A percentile compares a stretch with the other conserved stretches of the same genome.
These are phyloP conservation scores for Hypoxylon sp. DNA, from an alignment of 2,329 filamentous ascomycete genomes.

Conservation along the genomic window DNA sequence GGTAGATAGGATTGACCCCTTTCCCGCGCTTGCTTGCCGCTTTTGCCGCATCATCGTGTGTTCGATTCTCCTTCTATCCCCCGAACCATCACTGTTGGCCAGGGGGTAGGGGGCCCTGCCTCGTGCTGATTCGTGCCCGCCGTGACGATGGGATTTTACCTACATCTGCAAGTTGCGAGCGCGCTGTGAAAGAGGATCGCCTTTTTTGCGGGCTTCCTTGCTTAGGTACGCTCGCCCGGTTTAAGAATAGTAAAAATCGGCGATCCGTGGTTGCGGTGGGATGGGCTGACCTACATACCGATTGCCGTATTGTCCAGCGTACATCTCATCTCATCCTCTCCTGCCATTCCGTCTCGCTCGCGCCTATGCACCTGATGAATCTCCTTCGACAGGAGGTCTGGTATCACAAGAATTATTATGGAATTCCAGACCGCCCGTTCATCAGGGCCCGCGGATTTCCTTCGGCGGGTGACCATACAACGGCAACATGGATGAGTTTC, in stretches of 20 bases:
- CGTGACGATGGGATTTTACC: slow-evolving; percentile 39
- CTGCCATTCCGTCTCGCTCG: slow-evolving; percentile 12
- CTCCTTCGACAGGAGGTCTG: neutral
- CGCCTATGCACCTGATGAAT: slow-evolving; percentile 16
- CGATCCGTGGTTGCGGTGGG: slow-evolving; percentile 22
- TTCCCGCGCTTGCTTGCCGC: slow-evolving; percentile 38
- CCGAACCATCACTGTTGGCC: slow-evolving; percentile 11
- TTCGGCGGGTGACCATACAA: slow-evolving; percentile 25
- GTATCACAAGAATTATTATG: slow-evolving; percentile 5
- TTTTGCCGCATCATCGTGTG: slow-evolving; percentile 35
- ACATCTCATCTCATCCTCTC: slow-evolving; percentile 27
- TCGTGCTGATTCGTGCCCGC: slow-evolving; percentile 43
- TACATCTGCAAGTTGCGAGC: slow-evolving; percentile 30
- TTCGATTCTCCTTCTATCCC: slow-evolving; percentile 3
- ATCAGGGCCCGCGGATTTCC: slow-evolving; percentile 32
- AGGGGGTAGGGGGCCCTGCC: slow-evolving; percentile 6
- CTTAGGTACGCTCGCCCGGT: slow-evolving; percentile 17
- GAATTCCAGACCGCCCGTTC: slow-evolving; percentile 26
- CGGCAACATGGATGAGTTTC: slow-evolving; percentile 31
- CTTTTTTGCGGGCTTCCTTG: slow-evolving; percentile 9
- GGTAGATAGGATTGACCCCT: slow-evolving; percentile 16
- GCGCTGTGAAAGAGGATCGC: slow-evolving; percentile 12
- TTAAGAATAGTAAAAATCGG: slow-evolving; percentile 33
- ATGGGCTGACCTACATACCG: slow-evolving; percentile 13
- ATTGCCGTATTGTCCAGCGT: slow-evolving; percentile 6